These are phyloP conservation scores for Tephrocybe sp. DNA, from an alignment of 768 basidiomycete species.

Conservation along the genomic window DNA sequence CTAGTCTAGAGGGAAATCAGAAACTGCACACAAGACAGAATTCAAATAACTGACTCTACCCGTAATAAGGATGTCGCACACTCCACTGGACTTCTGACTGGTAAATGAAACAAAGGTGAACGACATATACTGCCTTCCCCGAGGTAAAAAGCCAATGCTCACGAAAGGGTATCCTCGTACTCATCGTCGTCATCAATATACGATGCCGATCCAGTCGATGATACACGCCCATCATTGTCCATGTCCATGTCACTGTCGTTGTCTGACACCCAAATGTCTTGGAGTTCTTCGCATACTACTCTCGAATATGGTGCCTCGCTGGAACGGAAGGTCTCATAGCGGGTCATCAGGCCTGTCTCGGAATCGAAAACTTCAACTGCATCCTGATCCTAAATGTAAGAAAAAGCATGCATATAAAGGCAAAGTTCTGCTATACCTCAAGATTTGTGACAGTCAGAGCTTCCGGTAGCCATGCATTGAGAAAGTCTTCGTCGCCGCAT, in stretches of 20 bases:
- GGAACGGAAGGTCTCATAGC: constrained; percentile 48
- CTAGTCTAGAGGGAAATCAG: constrained; percentile 32
- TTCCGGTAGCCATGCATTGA: constrained; percentile 50
- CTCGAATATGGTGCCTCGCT: constrained; percentile 38
- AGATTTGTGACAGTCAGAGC: constrained; percentile 30
- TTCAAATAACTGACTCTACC: constrained; percentile 39
- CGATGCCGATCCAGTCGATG: constrained; percentile 13
- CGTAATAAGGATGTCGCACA: constrained; percentile 53
- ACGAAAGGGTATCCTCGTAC: constrained; percentile 37
- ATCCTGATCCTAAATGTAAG: constrained; percentile 26
- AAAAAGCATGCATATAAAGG: neutral
- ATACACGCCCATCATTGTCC: constrained; percentile 9
- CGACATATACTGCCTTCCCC: constrained; percentile 15
- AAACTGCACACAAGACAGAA: neutral
- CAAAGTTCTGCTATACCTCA: constrained; percentile 24
- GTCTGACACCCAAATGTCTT: too few relatives aligned
- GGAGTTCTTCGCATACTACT: too few relatives aligned
- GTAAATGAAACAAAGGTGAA: neutral
- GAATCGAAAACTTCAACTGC: constrained; percentile 43
- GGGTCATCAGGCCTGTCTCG: constrained; percentile 32
- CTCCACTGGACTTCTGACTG: constrained; percentile 35
- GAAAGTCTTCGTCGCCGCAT: constrained; percentile 40
- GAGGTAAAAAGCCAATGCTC: constrained; percentile 2
- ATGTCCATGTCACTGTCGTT: too few relatives aligned
- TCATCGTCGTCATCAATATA: constrained; percentile 35